Evolutionary conservation across 78 protist species (phyloP), one percentile per base, ranked within the genome.

Genomic region (Bodo saltans): DNA sequence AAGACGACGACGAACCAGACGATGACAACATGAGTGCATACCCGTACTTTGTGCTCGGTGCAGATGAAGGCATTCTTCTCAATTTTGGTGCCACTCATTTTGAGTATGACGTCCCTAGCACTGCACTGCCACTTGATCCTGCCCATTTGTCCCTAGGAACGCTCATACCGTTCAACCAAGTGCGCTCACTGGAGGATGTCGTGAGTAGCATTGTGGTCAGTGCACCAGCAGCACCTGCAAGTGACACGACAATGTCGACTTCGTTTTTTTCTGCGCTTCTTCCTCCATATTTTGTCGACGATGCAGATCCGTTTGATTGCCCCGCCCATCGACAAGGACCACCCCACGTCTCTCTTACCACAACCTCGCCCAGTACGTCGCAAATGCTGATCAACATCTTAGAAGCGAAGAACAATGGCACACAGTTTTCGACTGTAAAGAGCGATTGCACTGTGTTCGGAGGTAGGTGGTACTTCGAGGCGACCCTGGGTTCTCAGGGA

Each of bases 401-500:
- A 26, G 81, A 76, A 23, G 12, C 8, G 41, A 8, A 27, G 53
- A 76, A 76, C 69, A 3, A 8, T 27, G 81, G 81, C 12, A 4
- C 53, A 3, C 42, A 68, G 37, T 76, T 76, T 39, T 3, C 12
- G 42, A 37, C 68, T 3, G 70, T 4, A 27, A 76, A 4, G 35
- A 38, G 69, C 32, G 35, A 76, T 27, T 12, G 12, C 69, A 23
- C 27, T 29, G 81, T 76, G 33, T 3, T 2, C 34, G n/a, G 35
- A 27, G 81, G 81, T 33, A 2, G 25, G 60, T 76, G 81, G 81
- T 76, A 76, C 52, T 76, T 42, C 81, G 81, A 76, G 12, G 69
- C 42, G 34, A 40, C 60, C 67, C 8, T 76, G 32, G 17, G 12
- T 2, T 30, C 67, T 27, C 81, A 76, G 27, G 81, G 81, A 29